Percentiles rank a stretch among this genome's conserved stretches.
These are phyloP conservation scores for Helichrysum umbraculigerum DNA, from an alignment of 129 eudicot genomes.

Conservation along the genomic window DNA sequence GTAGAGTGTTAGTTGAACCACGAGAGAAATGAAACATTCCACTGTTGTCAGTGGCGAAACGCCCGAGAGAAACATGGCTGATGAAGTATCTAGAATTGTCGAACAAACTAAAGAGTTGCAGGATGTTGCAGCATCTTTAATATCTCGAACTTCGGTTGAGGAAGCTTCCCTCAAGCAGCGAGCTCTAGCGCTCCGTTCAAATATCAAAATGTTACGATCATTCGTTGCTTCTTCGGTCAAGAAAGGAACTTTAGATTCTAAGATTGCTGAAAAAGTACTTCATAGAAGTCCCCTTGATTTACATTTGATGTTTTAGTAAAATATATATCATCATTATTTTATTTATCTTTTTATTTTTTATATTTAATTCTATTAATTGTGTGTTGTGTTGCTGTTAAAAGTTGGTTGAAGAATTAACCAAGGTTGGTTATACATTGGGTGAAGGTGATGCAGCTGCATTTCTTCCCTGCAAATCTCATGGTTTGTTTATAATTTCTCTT, in stretches of 20 bases:
- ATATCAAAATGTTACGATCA: constrained; percentile 33
- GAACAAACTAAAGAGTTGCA: constrained; percentile 52
- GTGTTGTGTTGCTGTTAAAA: not conserved
- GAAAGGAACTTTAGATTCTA: constrained; percentile 31
- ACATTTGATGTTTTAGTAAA: not conserved
- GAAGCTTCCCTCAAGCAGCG: constrained; percentile 47
- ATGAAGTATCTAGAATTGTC: constrained; percentile 40
- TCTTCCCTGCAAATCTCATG: constrained; percentile 47
- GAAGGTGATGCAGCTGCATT: constrained; percentile 52
- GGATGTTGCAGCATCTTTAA: constrained; percentile 40
- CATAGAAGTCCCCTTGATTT: not conserved
- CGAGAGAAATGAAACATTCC: not conserved
- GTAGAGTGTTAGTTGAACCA: not conserved
- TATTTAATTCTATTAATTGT: not conserved
- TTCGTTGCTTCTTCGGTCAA: constrained; percentile 29
- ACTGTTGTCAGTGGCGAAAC: not conserved
- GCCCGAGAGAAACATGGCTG: constrained; percentile 30
- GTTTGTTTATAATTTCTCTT: constrained; percentile 10
- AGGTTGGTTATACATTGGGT: constrained; percentile 30
- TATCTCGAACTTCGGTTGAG: constrained; percentile 34
- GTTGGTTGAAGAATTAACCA: constrained; percentile 39
- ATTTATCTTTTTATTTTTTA: not conserved
- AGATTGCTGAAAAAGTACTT: constrained; percentile 36
- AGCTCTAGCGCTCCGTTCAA: constrained; percentile 40
- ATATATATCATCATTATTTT: not conserved